These are phyloP conservation scores for Trichosporon asahii DNA, from an alignment of 1,284 basidiomycete species.

Conservation along the genomic window DNA sequence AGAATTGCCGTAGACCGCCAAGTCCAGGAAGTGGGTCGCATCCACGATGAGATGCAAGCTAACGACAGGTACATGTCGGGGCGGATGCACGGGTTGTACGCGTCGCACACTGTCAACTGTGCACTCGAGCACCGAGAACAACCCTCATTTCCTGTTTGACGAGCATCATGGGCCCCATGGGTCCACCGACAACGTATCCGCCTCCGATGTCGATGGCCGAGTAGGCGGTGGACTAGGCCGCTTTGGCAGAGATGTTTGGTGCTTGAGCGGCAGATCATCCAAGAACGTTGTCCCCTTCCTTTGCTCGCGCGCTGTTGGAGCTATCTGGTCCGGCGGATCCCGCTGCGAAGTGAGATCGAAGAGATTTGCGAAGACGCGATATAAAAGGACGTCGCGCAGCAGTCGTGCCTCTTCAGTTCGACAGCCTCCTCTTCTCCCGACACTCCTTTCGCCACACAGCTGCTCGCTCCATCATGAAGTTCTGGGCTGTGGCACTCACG, in stretches of 20 bases:
- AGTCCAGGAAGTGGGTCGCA: neutral
- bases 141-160: neutral
- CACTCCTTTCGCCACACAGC: neutral
- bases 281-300: neutral
- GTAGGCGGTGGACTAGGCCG: neutral
- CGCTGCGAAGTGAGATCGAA: no score
- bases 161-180: neutral
- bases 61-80: neutral
- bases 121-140: neutral
- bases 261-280: neutral
- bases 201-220: neutral
- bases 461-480: neutral
- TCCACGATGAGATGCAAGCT: neutral
- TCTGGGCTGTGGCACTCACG: neutral
- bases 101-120: neutral
- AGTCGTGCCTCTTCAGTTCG: neutral
- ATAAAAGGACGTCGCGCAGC: neutral
- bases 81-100: neutral
- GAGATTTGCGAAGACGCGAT: neutral
- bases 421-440: neutral
- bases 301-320: neutral
- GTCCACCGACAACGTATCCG: neutral
- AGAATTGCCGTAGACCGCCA: neutral
- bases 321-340: no score
- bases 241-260: neutral